Percentiles rank a stretch among this genome's conserved stretches.
These are phyloP conservation scores for Xylariales sp. DNA, from an alignment of 2,329 filamentous ascomycete genomes.

Conservation along the genomic window DNA sequence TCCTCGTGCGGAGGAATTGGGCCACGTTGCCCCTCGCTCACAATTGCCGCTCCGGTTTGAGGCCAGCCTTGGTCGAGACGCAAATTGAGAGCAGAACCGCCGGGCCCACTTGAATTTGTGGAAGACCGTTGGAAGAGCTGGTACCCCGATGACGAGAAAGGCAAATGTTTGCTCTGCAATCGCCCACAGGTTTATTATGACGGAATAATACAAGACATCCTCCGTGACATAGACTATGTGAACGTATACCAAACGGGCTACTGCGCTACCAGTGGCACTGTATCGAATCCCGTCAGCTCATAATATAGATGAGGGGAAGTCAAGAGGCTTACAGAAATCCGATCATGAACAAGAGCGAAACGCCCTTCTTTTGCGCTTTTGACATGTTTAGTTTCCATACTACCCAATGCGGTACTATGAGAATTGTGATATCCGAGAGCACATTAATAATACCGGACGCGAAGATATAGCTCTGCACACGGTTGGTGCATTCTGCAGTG, in stretches of 20 bases:
- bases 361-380: slow-evolving; percentile 19
- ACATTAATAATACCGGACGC: slow-evolving; percentile 30
- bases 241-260: slow-evolving; percentile 26
- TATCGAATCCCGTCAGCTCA: not conserved
- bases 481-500: slow-evolving; percentile 6
- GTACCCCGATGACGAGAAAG: slow-evolving; percentile 35
- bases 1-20: not conserved
- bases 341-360: slow-evolving; percentile 33
- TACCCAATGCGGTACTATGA: slow-evolving; percentile 30
- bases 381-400: slow-evolving; percentile 34
- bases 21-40: not conserved
- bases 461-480: slow-evolving; percentile 18
- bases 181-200: slow-evolving; percentile 23
- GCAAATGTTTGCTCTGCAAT: slow-evolving; percentile 27
- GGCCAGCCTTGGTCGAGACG: not conserved
- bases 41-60: not conserved
- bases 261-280: slow-evolving; percentile 28
- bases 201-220: slow-evolving; percentile 25
- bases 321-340: slow-evolving; percentile 26
- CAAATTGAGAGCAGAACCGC: not conserved
- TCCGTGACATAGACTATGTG: not conserved
- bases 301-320: not conserved
- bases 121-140: slow-evolving; percentile 26
- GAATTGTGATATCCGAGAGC: slow-evolving; percentile 30
- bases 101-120: not conserved